Base-by-base conservation (phyloP, 805 yeast species). In the Candida schatavii region DNA sequence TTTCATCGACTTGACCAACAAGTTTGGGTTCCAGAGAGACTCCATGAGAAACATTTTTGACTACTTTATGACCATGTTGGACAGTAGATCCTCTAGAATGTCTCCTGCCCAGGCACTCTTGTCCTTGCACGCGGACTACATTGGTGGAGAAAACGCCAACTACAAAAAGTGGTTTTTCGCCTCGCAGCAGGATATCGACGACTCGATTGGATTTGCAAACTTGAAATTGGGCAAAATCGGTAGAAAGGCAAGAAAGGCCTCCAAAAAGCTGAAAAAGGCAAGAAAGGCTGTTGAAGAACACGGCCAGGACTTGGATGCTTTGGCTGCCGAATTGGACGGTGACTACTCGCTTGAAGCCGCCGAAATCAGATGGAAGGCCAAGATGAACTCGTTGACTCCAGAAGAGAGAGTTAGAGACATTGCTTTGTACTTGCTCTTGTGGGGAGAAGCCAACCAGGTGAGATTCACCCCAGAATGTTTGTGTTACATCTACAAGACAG, bases 361-460 rank as follows among this genome's bases (percentile, higher is more conserved):
- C 18, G 95, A 89, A 57, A 85, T 81, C 57, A 80, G 89, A 71
- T 86, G 95, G 95, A 85, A 83, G 64, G 82, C 88, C 39, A 81
- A 75, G 62, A 83, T 85, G 90, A 82, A 84, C 57, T 61, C 72
- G 23, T 70, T 84, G 54, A 57, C 82, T 38, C 88, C 93, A n/a
- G 67, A 84, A 42, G 91, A 85, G 62, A 78, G 85, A 66, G 90
- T 85, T 41, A 80, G 90, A 67, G 89, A 85, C 50, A 67, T 86
- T 52, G 83, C 90, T 11, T 69, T 86, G 47, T 86, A 85, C 67
- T 70, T 86, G 46, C 71, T 86, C 55, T 66, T 84, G 53, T 86
- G 95, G 95, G 95, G 95, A 72, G 95, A 86, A 70, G 90, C 93
- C 27, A 86, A 86, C 67, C 93, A 86, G 72, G 95, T 91, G 45